Conservation (phyloP, 140 eudicot species). For the Ambrosia hybrid region DNA sequence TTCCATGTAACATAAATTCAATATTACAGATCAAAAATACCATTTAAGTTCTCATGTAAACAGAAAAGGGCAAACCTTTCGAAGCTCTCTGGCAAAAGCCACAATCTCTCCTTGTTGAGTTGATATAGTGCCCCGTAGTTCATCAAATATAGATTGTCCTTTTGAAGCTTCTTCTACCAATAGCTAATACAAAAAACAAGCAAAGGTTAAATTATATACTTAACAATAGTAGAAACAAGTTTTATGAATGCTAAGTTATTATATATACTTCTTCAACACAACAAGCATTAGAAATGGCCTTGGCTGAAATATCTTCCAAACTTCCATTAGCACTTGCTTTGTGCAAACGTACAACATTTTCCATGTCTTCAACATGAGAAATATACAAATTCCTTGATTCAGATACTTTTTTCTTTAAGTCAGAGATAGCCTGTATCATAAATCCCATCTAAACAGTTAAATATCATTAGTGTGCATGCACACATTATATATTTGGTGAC, state of each 20-base stretch:
- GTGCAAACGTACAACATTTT: conserved; percentile 84
- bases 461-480: neutral
- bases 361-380: conserved; percentile 83
- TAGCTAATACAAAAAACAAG: conserved; percentile 37
- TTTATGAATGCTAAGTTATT: neutral
- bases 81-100: conserved; percentile 87
- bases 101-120: conserved; percentile 91
- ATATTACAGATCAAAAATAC: neutral
- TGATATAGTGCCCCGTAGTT: conserved; percentile 61
- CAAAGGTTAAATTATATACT: neutral
- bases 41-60: neutral
- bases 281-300: conserved; percentile 51
- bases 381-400: conserved; percentile 59
- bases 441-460: neutral
- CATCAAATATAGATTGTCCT: conserved; percentile 69
- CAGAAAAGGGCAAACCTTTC: conserved; percentile 59
- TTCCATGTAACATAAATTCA: neutral
- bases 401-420: conserved; percentile 67
- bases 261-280: conserved; percentile 46
- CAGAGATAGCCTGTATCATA: conserved; percentile 54
- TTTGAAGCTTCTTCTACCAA: conserved; percentile 64
- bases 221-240: neutral
- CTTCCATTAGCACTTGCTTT: conserved; percentile 75
- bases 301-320: conserved; percentile 71
- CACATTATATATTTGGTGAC: neutral